Base-by-base conservation (phyloP, 257 asterid genomes). In the Lycium barbarum region DNA sequence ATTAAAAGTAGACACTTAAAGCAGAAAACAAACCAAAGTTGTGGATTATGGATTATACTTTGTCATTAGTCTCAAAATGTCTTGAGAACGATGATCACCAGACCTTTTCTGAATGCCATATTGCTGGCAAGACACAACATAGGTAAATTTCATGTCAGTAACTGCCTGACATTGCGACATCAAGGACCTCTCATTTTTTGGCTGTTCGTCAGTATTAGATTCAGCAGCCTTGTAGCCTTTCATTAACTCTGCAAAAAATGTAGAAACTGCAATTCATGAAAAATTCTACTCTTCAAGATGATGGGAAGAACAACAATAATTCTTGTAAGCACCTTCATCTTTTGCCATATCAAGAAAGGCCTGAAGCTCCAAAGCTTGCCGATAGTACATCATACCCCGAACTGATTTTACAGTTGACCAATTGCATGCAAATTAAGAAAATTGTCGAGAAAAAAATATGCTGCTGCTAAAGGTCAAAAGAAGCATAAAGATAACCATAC, bases 311-410 rank as follows among this genome's bases (percentile, higher is more conserved):
- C 8, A 79, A 6, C 81, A 66, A 70, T 18, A 84, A 84, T 85
- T 80, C 81, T 68, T 13, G 17, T 83, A 85, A 57, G 81, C 82
- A 95, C 99, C 99, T 92, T 96, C 98, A 83, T 94, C 97, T 73
- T 91, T 88, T 66, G 99, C 99, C 99, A 94, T 96, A 91, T 96
- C 99, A 81, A 96, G 98, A 87, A 96, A 96, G 65, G 98, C 96
- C 90, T 96, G 98, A 84, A 96, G 97, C 88, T 96, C 99, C 91
- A 96, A 90, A 71, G 99, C 98, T 90, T 96, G 99, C 72, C 98
- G 95, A 87, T 96, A 94, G 89, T 96, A 96, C 99, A 96, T 96
- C 99, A 96, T 96, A 86, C 99, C 99, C 71, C 99, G 97, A 74
- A 94, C 99, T 96, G 87, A 20, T 83, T 73, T 82, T 65, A 45